Conservation (phyloP, 2,329 filamentous ascomycete genomes). For the Helicocarpus griseus region DNA sequence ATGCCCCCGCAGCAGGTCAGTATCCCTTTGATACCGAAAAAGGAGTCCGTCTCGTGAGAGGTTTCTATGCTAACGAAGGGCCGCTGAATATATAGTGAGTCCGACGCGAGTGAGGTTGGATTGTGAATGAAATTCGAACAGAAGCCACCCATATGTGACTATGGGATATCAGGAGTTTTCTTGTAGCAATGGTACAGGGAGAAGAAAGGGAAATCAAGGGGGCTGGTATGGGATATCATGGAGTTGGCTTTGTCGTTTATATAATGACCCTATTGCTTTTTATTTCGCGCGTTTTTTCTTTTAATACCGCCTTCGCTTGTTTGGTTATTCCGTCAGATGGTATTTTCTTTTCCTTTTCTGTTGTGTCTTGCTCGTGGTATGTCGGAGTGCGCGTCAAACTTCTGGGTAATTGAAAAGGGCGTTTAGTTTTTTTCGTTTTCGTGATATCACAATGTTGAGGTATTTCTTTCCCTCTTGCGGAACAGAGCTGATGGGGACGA, state of each 20-base stretch:
- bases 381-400: too few relatives aligned
- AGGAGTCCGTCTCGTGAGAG: too few relatives aligned
- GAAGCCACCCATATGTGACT: too few relatives aligned
- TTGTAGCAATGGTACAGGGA: background rate
- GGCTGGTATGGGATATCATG: background rate
- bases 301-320: background rate
- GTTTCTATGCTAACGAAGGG: constrained; percentile 2
- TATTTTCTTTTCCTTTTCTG: constrained; percentile 4
- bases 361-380: too few relatives aligned
- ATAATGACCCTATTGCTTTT: too few relatives aligned
- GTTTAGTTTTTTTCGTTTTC: background rate
- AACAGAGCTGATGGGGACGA: too few relatives aligned
- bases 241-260: background rate
- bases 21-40: constrained; percentile 13
- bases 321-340: background rate
- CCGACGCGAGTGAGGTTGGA: too few relatives aligned
- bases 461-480: background rate
- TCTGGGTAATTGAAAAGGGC: constrained; percentile 2
- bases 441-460: too few relatives aligned
- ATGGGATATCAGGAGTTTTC: background rate
- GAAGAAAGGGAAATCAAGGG: background rate
- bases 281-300: background rate
- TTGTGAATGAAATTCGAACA: too few relatives aligned
- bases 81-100: background rate
- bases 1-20: constrained; percentile 77